Evolutionary conservation across 129 eudicot species (phyloP), one percentile per base, ranked within the genome.

Genomic region (Logfia minima): DNA sequence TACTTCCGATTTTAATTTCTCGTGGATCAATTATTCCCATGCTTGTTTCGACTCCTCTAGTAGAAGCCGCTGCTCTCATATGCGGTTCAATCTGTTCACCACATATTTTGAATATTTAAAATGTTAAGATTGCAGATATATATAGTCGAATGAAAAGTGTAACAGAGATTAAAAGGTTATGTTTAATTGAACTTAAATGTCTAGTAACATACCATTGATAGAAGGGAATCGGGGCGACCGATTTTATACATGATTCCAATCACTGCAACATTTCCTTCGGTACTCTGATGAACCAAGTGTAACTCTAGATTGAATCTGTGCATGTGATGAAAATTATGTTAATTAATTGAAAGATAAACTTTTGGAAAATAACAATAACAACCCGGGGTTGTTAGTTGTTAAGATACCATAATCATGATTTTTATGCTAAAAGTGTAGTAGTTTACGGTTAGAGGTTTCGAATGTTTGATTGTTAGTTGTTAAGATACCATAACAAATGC

Each of bases 231-330:
- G 0, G 84, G 78, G 10, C 75, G 81, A 1, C 92, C 92, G 13
- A 85, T 67, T 63, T 80, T 78, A 84, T 88, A 88, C 71, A 88
- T 19, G 70, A 83, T 79, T 53, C 86, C 92, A 7, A 88, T 62
- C 32, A 88, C 92, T 35, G 92, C 89, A 75, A 34, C 51, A 5
- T 80, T 79, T 34, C 69, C 60, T 18, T 81, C 79, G 3, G 23
- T 22, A 37, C 86, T 83, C 29, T 78, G 43, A 48, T 88, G 92
- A 51, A 88, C 92, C 83, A 88, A 45, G 41, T 88, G 92, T 28
- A 76, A 28, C 79, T 88, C 90, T 55, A 88, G 74, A 76, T 78
- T 85, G 41, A 83, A 88, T 61, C 92, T 88, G 63, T 64, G 22
- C 0, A 32, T 22, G 14, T 66, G 1, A 16, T 1, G 11, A 74